Percentiles rank a stretch among this genome's conserved stretches.
Conservation (phyloP, 208 protist species). For the Leishmania martiniquensis region DNA sequence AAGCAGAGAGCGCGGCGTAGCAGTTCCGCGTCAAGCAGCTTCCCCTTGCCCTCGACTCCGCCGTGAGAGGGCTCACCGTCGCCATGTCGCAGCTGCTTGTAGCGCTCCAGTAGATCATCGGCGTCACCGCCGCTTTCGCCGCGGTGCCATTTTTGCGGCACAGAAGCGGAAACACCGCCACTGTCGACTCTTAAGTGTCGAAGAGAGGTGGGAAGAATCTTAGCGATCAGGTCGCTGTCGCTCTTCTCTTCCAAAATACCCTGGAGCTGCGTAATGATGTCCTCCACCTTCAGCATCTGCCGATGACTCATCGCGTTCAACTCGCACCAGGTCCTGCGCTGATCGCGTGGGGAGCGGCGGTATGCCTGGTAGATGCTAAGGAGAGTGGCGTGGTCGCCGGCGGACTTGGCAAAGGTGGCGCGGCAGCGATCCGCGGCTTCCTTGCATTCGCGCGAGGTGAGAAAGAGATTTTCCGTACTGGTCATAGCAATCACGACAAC, state of each 20-base stretch:
- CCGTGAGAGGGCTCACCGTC: constrained; percentile 1
- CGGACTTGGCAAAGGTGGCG: constrained; percentile 68
- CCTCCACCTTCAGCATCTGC: constrained; percentile 87
- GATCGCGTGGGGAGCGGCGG: constrained; percentile 57
- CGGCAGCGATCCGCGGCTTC: constrained; percentile 78
- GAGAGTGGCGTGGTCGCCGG: constrained; percentile 90
- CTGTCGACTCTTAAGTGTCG: constrained; percentile 4
- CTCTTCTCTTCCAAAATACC: constrained; percentile 68
- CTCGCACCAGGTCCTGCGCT: constrained; percentile 85
- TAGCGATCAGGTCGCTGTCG: constrained; percentile 49
- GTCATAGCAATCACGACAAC: constrained; percentile 95
- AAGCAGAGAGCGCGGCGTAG: constrained; percentile 84
- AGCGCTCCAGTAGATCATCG: constrained; percentile 39
- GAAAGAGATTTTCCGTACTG: constrained; percentile 84
- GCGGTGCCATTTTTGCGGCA: constrained; percentile 15
- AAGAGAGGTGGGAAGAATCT: constrained; percentile 40
- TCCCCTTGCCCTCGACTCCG: constrained; percentile 2
- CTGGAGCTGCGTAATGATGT: constrained; percentile 80
- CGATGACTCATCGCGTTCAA: constrained; percentile 75
- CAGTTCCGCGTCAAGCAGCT: constrained; percentile 70
- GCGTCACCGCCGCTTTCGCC: neutral
- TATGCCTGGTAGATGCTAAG: constrained; percentile 85
- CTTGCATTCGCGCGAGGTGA: constrained; percentile 75
- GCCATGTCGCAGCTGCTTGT: constrained; percentile 28
- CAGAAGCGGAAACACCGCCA: neutral